A percentile compares a stretch with the other conserved stretches of the same genome.
phyloP scores from a whole-genome alignment of 208 protist species.

The Borovskyia barvae region DNA sequence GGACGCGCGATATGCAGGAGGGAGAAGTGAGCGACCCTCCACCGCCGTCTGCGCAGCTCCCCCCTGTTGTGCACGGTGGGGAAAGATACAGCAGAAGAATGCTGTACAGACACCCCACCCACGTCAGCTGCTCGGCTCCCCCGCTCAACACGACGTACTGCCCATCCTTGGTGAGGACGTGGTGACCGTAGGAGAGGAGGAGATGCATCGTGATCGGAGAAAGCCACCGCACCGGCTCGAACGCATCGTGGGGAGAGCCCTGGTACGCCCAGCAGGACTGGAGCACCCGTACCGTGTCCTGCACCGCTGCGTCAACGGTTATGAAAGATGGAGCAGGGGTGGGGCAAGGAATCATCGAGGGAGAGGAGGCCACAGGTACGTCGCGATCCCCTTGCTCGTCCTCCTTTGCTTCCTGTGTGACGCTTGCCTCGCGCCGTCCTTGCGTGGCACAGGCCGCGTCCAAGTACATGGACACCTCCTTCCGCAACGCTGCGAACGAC shows the following conservation, averaged over 20 bases:
- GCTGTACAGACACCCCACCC: slow-evolving; percentile 57
- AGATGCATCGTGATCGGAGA: slow-evolving; percentile 43
- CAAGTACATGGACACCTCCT: slow-evolving; percentile 48
- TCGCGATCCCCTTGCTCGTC: not conserved
- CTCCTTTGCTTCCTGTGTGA: not conserved
- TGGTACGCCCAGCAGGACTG: slow-evolving; percentile 48
- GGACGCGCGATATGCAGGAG: slow-evolving; percentile 31
- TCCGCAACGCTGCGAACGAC: slow-evolving; percentile 18
- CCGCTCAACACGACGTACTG: slow-evolving; percentile 52
- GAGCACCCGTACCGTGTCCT: slow-evolving; percentile 48
- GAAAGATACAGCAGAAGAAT: slow-evolving; percentile 34
- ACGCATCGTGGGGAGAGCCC: slow-evolving; percentile 56
- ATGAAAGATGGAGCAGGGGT: not conserved
- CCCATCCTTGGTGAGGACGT: slow-evolving; percentile 34
- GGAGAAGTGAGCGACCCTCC: not conserved
- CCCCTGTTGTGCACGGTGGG: not conserved
- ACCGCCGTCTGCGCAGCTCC: not conserved
- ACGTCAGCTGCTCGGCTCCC: slow-evolving; percentile 51
- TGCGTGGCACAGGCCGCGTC: slow-evolving; percentile 20
- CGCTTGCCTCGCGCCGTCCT: not conserved
- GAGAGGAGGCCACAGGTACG: not conserved
- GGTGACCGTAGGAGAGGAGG: slow-evolving; percentile 56
- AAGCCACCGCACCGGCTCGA: slow-evolving; percentile 52
- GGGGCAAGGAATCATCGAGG: not conserved
- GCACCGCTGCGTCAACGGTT: slow-evolving; percentile 39